A percentile compares a stretch with the other conserved stretches of the same genome.
phyloP scores from a whole-genome alignment of 1,139 yeast genomes.

The Saccharomyces hybrid region DNA sequence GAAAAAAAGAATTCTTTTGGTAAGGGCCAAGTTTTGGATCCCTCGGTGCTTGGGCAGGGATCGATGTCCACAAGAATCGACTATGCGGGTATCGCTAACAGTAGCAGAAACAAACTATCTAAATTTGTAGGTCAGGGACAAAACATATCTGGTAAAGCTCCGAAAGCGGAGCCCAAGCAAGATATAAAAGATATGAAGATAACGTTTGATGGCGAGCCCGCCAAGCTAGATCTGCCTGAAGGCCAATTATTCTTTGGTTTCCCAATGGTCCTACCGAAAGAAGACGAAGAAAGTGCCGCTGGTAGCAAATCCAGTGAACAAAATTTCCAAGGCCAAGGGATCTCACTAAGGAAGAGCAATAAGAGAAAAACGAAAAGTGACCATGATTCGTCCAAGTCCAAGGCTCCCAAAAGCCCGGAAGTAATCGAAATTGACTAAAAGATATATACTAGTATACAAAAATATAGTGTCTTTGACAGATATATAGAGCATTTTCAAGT shows the following conservation, averaged over 20 bases:
- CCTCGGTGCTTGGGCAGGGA: slow-evolving; percentile 41
- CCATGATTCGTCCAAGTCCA: slow-evolving; percentile 35
- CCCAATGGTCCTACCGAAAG: slow-evolving; percentile 69
- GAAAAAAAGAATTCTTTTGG: slow-evolving; percentile 13
- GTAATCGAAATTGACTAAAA: slow-evolving; percentile 65
- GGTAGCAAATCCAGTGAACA: slow-evolving; percentile 28
- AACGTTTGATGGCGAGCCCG: slow-evolving; percentile 49
- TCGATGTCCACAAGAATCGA: slow-evolving; percentile 76
- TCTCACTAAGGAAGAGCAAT: slow-evolving; percentile 62
- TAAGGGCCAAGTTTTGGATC: slow-evolving; percentile 26
- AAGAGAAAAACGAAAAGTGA: slow-evolving; percentile 58
- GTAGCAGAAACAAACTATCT: slow-evolving; percentile 23
- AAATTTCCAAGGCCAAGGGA: slow-evolving; percentile 56
- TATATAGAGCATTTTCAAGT: neutral
- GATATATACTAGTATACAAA: neutral
- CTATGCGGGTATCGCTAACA: slow-evolving; percentile 52
- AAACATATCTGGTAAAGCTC: slow-evolving; percentile 59
- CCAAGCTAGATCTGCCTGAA: slow-evolving; percentile 64
- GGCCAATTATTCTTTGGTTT: slow-evolving; percentile 93
- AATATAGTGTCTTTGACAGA: neutral
- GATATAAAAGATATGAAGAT: slow-evolving; percentile 23
- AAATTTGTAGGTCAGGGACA: slow-evolving; percentile 61
- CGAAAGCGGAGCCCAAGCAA: slow-evolving; percentile 7
- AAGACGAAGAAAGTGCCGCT: slow-evolving; percentile 37
- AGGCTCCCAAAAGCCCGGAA: slow-evolving; percentile 61